Base-by-base conservation (phyloP, 768 basidiomycete species). In the Hortiboletus flavorubellus region DNA sequence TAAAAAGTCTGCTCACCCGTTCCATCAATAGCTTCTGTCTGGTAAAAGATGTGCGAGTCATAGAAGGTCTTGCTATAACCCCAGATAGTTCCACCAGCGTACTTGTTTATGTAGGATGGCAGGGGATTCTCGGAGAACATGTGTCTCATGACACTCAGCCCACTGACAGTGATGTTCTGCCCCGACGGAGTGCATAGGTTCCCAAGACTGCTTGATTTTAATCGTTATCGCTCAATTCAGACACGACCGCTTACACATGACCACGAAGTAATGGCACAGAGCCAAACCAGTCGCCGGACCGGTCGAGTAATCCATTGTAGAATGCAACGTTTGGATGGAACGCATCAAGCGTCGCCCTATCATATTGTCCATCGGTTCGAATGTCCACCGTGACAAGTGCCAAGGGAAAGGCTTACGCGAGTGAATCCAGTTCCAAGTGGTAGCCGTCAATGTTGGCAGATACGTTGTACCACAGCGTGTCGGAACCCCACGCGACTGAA, bases 281-380 rank as follows among this genome's bases (percentile, higher is more conserved):
- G 7, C 54, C 56, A 37, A 48, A 63, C 56, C 44, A 55, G 18
- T 9, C 51, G 11, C 43, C 54, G 10, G 54, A 33, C 3, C 41
- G 15, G 49, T 51, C 60, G 4, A 63, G 56, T 8, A 57, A 10
- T 5, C 60, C 62, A 41, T 63, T 54, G 43, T 54, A 33, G 31
- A 30, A 53, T 14, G 26, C 62, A 1, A 63, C 56, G 14, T 61
- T 54, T 10, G 62, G 54, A 40, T 61, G 54, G 31, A 61, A 61
- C 8, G 51, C 30, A 18, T 63, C 48, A 2, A 40, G 41, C 9
- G 48, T 63, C 9, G 53, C 51, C 23, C 61, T 58, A 34, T 46
- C 43, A 30, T 18, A 46, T 11, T 1, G 14, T 2, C 18, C 33
- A 41, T 44, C 30, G 15, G 41, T 10, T 6, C 0, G 16, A 16